phyloP scores from a whole-genome alignment of 257 asterid species.

The Plantago ovata region DNA sequence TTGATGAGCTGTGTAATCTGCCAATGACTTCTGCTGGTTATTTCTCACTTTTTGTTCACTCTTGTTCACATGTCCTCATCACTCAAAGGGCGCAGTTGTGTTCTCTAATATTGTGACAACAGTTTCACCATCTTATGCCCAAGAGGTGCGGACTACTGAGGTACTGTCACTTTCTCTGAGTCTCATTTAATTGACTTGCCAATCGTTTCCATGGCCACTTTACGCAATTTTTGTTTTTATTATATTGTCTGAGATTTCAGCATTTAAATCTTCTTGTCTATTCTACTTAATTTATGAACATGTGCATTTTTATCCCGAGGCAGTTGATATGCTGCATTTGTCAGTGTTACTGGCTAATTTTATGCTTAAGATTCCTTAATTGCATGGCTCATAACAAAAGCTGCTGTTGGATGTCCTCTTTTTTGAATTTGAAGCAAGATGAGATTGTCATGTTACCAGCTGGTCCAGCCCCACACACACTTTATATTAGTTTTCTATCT shows the following conservation, averaged over 20 bases:
- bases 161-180: conserved; percentile 33
- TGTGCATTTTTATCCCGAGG: conserved; percentile 1
- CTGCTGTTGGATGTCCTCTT: no score
- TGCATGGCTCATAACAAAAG: no score
- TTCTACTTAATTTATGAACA: not conserved
- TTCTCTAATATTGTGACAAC: conserved; percentile 95
- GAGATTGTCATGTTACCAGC: no score
- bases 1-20: not conserved
- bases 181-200: conserved; percentile 6
- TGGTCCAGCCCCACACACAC: no score
- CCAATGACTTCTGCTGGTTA: not conserved
- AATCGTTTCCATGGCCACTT: no score
- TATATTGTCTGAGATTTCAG: conserved; percentile 3
- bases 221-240: not conserved
- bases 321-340: conserved; percentile 5
- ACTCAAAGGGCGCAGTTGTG: conserved; percentile 87
- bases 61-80: conserved; percentile 16
- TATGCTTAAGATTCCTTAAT: not conserved
- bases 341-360: not conserved
- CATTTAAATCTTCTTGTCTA: not conserved
- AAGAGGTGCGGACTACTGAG: conserved; percentile 80
- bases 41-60: conserved; percentile 13
- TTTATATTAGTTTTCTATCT: no score
- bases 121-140: conserved; percentile 97
- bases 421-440: no score